Conservation (phyloP, 441 rosid genomes). For the Aleurites moluccanus region DNA sequence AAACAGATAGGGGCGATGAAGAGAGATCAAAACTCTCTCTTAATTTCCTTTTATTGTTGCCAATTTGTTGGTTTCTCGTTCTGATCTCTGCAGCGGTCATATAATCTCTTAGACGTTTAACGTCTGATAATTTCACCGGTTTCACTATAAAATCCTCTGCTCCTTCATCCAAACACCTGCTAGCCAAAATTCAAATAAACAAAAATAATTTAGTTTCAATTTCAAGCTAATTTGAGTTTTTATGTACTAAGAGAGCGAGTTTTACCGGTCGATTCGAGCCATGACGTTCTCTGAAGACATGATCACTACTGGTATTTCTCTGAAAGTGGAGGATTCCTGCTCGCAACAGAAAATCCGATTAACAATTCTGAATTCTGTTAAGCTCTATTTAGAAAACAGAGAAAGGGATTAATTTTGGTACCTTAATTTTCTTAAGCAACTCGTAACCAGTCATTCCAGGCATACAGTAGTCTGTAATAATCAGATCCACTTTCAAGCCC, state of each 20-base stretch:
- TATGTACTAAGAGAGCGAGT: neutral
- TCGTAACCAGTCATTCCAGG: constrained; percentile 98
- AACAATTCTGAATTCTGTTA: neutral
- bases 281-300: constrained; percentile 89
- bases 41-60: constrained; percentile 51
- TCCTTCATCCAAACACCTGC: constrained; percentile 96
- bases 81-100: constrained; percentile 43
- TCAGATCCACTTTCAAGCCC: constrained; percentile 80
- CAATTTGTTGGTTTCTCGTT: constrained; percentile 22
- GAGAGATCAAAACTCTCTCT: constrained; percentile 40
- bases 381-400: too few relatives aligned
- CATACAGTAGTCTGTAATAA: constrained; percentile 94
- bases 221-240: neutral
- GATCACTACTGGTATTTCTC: constrained; percentile 83
- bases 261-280: constrained; percentile 80
- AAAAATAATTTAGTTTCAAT: neutral
- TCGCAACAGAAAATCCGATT: neutral
- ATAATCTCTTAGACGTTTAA: constrained; percentile 60
- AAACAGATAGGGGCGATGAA: constrained; percentile 32
- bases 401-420: constrained; percentile 9
- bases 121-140: constrained; percentile 91
- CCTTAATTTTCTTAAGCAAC: constrained; percentile 87
- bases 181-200: neutral
- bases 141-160: constrained; percentile 92
- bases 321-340: constrained; percentile 74